A percentile compares a stretch with the other conserved stretches of the same genome.
Conservation (phyloP, 495 filamentous ascomycete genomes). For the Bathelium albidoporum region DNA sequence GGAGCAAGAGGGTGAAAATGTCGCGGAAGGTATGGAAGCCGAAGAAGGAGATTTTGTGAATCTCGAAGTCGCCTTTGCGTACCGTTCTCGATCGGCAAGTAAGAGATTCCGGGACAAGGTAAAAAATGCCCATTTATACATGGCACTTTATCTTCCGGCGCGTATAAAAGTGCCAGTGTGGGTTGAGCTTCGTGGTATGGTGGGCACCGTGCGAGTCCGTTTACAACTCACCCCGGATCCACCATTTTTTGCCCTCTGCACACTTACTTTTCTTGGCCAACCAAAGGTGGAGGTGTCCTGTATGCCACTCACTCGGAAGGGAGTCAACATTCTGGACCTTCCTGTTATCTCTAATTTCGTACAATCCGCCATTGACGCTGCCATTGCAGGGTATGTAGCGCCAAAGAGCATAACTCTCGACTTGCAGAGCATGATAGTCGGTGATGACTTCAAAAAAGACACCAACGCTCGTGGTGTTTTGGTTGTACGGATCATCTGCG, state of each 20-base stretch:
- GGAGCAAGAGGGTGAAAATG: conserved; percentile 26
- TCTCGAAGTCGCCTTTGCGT: conserved; percentile 59
- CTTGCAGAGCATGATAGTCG: conserved; percentile 62
- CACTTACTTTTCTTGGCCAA: conserved; percentile 66
- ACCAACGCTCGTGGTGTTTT: conserved; percentile 54
- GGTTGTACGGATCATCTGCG: conserved; percentile 50
- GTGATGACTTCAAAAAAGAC: conserved; percentile 69
- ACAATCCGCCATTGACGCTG: conserved; percentile 60
- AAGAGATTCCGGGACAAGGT: conserved; percentile 48
- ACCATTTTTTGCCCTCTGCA: conserved; percentile 59
- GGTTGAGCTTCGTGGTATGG: conserved; percentile 58
- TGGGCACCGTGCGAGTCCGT: conserved; percentile 53
- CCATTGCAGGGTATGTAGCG: conserved; percentile 60
- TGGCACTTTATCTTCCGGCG: conserved; percentile 56
- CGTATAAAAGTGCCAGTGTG: conserved; percentile 53
- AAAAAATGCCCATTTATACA: conserved; percentile 58
- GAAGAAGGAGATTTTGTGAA: conserved; percentile 67
- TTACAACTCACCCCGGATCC: conserved; percentile 62
- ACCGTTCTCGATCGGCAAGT: conserved; percentile 47
- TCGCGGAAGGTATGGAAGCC: conserved; percentile 58
- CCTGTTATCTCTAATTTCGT: conserved; percentile 64
- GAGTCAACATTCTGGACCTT: conserved; percentile 59
- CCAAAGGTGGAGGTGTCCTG: conserved; percentile 61
- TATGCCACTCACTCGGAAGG: conserved; percentile 53
- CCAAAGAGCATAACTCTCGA: conserved; percentile 62